Conservation (phyloP, 495 filamentous ascomycete genomes). For the Aspergillus nidulans region DNA sequence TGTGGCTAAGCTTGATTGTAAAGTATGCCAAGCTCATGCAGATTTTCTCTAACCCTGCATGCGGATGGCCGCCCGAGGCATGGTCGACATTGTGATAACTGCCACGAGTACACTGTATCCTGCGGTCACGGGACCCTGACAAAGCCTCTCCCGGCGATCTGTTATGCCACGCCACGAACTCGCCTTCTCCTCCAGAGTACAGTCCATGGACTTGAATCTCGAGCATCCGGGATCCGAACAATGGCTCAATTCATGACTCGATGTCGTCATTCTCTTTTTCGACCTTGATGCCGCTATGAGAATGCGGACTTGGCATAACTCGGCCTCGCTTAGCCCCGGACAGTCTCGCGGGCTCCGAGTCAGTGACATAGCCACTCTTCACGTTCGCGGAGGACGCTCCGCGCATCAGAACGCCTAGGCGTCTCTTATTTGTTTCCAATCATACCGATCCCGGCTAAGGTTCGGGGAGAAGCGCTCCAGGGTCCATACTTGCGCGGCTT, state of each 20-base stretch:
- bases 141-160: neutral
- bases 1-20: conserved; percentile 4
- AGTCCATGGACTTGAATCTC: neutral
- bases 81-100: neutral
- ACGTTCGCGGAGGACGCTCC: neutral
- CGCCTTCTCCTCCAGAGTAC: too few relatives aligned
- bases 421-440: neutral
- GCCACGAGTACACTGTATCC: neutral
- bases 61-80: neutral
- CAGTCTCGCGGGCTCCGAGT: neutral
- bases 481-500: neutral
- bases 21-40: neutral
- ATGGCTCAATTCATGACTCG: neutral
- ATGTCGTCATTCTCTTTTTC: neutral
- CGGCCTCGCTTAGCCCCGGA: neutral
- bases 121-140: neutral
- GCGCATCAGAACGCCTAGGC: neutral
- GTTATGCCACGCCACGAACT: neutral
- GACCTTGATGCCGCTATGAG: neutral
- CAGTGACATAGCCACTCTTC: neutral
- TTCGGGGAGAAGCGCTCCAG: neutral
- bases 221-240: neutral
- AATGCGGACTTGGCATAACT: neutral
- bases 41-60: neutral
- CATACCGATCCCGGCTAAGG: neutral